A percentile compares a stretch with the other conserved stretches of the same genome.
These are phyloP conservation scores for Pythium aquatile DNA, from an alignment of 352 stramenopile species.

Conservation along the genomic window DNA sequence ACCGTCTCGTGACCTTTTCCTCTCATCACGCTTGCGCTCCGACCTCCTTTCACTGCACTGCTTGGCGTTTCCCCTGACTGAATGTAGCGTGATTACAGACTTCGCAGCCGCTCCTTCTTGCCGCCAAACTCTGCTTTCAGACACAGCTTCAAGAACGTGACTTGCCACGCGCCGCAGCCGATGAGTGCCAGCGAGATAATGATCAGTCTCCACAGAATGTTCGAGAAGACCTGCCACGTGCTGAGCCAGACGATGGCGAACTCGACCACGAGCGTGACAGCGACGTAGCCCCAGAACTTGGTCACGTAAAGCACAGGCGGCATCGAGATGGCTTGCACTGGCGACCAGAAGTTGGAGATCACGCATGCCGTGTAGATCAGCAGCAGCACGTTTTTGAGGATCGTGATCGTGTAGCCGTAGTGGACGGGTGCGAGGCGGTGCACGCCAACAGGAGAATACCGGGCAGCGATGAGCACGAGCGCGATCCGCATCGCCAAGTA, in stretches of 20 bases:
- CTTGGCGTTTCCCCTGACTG: background rate
- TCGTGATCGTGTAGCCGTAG: constrained; percentile 73
- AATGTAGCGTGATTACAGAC: constrained; percentile 35
- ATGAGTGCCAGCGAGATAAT: constrained; percentile 52
- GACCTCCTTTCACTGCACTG: background rate
- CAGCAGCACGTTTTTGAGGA: constrained; percentile 79
- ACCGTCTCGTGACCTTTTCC: background rate
- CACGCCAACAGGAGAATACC: constrained; percentile 57
- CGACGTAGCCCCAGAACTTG: constrained; percentile 71
- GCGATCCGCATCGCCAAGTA: constrained; percentile 60
- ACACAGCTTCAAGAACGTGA: constrained; percentile 62
- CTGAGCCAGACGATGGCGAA: constrained; percentile 78
- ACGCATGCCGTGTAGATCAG: constrained; percentile 74
- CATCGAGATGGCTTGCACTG: constrained; percentile 49
- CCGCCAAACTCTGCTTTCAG: constrained; percentile 71
- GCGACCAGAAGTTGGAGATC: constrained; percentile 80
- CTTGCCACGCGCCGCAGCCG: constrained; percentile 59
- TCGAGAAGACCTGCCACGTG: constrained; percentile 76
- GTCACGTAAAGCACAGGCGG: constrained; percentile 68
- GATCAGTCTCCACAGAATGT: constrained; percentile 73
- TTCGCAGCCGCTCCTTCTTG: constrained; percentile 79
- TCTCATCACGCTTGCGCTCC: background rate
- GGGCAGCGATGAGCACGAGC: constrained; percentile 54
- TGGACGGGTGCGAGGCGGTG: constrained; percentile 70
- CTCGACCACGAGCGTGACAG: constrained; percentile 40